Percentiles rank a stretch among this genome's conserved stretches.
phyloP scores from a whole-genome alignment of 2,329 filamentous ascomycete genomes.

The Neopestalotiopsis sp. region DNA sequence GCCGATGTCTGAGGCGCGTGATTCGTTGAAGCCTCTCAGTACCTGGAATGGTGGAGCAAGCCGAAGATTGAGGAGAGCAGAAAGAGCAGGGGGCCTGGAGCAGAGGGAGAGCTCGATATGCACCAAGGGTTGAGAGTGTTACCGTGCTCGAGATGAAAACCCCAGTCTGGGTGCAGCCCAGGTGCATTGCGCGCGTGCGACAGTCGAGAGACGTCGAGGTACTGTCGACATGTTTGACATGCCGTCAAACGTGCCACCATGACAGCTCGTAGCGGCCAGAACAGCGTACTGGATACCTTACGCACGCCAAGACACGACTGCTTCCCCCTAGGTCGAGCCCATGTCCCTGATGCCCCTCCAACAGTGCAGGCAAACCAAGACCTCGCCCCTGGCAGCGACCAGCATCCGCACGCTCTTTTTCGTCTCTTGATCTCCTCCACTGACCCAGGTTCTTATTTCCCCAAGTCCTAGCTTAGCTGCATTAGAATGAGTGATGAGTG shows the following conservation, averaged over 20 bases:
- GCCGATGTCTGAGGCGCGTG: neutral
- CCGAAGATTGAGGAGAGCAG: constrained; percentile 14
- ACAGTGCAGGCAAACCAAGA: neutral
- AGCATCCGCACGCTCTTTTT: constrained; percentile 15
- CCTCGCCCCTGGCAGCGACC: constrained; percentile 3
- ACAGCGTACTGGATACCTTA: constrained; percentile 13
- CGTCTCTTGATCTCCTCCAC: constrained; percentile 11
- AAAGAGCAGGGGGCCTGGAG: neutral
- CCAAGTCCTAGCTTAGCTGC: constrained; percentile 11
- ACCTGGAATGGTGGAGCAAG: constrained; percentile 18
- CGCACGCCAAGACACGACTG: neutral
- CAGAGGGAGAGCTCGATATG: constrained; percentile 1
- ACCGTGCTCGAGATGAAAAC: constrained; percentile 3
- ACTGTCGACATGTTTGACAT: neutral
- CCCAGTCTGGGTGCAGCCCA: neutral
- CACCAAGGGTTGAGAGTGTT: constrained; percentile 12
- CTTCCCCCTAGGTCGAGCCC: neutral
- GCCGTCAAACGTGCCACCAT: neutral
- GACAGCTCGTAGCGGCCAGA: neutral
- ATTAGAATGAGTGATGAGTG: neutral
- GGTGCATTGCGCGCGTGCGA: neutral
- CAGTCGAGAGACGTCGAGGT: neutral
- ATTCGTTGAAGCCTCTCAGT: constrained; percentile 7
- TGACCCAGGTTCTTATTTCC: constrained; percentile 15
- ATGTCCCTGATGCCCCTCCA: constrained; percentile 10